phyloP scores from a whole-genome alignment of 108 stramenopile species.

The Seminavis robusta region DNA sequence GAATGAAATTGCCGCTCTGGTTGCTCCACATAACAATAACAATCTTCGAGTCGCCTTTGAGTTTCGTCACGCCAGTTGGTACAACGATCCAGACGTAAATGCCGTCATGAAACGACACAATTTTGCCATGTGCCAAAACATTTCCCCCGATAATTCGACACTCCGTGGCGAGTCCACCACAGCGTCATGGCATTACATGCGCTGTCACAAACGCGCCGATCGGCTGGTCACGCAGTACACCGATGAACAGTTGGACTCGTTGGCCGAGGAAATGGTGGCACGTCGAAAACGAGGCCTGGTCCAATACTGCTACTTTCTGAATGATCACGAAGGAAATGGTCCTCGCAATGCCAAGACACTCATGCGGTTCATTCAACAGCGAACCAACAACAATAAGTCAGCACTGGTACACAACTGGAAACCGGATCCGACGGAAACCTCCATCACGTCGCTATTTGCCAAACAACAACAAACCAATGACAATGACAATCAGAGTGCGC shows the following conservation, averaged over 20 bases:
- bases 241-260: not conserved
- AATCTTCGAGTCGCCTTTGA: slow-evolving; percentile 2
- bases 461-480: no score
- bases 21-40: no score
- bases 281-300: not conserved
- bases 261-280: no score
- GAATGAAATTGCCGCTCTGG: not conserved
- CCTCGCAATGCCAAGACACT: slow-evolving; percentile 4
- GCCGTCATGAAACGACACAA: not conserved
- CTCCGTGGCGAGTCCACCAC: not conserved
- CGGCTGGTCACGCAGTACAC: not conserved
- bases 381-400: no score
- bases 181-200: not conserved
- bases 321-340: slow-evolving; percentile 10
- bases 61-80: slow-evolving; percentile 1
- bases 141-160: slow-evolving; percentile 7
- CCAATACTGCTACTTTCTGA: slow-evolving; percentile 3
- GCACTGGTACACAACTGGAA: no score
- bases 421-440: no score
- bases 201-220: slow-evolving; percentile 2
- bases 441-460: no score
- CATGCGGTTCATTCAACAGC: no score
- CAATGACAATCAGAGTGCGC: no score
- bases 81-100: not conserved
- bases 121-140: slow-evolving; percentile 2